Percentiles rank a stretch among this genome's conserved stretches.
These are phyloP conservation scores for Kazachstania taianensis DNA, from an alignment of 805 yeast species.

Conservation along the genomic window DNA sequence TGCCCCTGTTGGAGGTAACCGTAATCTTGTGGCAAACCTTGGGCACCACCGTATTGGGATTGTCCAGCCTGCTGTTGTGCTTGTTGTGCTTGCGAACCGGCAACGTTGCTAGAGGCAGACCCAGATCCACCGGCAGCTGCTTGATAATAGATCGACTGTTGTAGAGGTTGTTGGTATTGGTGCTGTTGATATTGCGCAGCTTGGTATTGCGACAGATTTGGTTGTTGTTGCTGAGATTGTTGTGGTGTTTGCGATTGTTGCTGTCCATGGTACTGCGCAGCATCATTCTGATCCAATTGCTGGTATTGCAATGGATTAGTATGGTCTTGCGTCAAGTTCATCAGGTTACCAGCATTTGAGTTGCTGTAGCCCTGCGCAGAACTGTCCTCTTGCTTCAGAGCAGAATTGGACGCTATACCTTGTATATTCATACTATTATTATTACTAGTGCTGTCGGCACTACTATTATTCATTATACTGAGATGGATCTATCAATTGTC, in stretches of 20 bases:
- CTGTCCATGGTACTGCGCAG: conserved; percentile 11
- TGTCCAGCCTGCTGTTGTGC: not conserved
- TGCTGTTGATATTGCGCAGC: conserved; percentile 5
- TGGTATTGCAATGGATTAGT: conserved; percentile 15
- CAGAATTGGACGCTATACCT: no score
- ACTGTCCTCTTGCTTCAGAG: no score
- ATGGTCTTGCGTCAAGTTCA: not conserved
- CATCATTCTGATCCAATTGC: conserved; percentile 10
- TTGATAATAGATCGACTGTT: conserved; percentile 6
- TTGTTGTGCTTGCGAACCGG: not conserved
- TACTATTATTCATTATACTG: no score
- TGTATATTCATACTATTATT: no score
- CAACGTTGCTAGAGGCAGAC: not conserved
- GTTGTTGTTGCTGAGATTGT: conserved; percentile 10
- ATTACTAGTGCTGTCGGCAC: no score
- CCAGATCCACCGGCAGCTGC: conserved; percentile 2
- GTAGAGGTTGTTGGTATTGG: conserved; percentile 5
- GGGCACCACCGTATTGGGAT: not conserved
- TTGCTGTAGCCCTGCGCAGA: no score
- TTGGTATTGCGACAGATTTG: conserved; percentile 1
- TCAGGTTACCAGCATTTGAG: no score
- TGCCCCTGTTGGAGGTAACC: not conserved
- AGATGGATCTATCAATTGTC: no score
- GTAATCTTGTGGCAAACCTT: not conserved
- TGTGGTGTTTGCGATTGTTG: conserved; percentile 7